These are phyloP conservation scores for Betula pendula DNA, from an alignment of 306 rosid genomes.

Conservation along the genomic window DNA sequence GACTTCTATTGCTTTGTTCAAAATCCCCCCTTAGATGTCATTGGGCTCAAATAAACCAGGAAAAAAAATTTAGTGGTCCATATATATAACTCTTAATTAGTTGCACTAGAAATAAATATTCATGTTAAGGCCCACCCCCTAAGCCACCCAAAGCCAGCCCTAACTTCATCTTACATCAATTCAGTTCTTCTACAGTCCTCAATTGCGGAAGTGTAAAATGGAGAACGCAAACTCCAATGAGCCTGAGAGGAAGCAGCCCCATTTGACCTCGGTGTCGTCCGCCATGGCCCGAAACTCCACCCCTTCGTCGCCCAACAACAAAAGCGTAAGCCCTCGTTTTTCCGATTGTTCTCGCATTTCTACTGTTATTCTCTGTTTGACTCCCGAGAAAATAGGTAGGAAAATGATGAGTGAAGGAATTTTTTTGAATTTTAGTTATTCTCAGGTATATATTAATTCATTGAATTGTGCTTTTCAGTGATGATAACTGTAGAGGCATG, in stretches of 20 bases:
- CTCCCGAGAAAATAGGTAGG: neutral
- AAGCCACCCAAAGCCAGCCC: too few relatives aligned
- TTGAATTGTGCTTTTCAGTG: neutral
- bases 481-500: neutral
- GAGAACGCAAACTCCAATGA: conserved; percentile 63
- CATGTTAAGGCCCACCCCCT: too few relatives aligned
- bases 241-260: conserved; percentile 82
- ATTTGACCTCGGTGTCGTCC: conserved; percentile 55
- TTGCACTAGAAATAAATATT: too few relatives aligned
- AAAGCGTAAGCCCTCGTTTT: conserved; percentile 38
- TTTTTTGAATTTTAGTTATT: neutral
- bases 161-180: too few relatives aligned
- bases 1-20: too few relatives aligned
- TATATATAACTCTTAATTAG: too few relatives aligned
- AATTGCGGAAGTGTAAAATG: conserved; percentile 44
- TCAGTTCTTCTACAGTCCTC: too few relatives aligned
- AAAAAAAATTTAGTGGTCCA: too few relatives aligned
- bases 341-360: neutral
- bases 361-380: neutral
- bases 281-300: conserved; percentile 57
- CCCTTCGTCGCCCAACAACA: conserved; percentile 46
- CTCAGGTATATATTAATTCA: neutral
- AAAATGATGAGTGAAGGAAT: neutral
- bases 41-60: too few relatives aligned
- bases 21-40: too few relatives aligned